Evolutionary conservation across 2,329 filamentous ascomycete genomes (phyloP), one percentile per base, ranked within the genome.

Genomic region (Fusarium keratoplasticum): DNA sequence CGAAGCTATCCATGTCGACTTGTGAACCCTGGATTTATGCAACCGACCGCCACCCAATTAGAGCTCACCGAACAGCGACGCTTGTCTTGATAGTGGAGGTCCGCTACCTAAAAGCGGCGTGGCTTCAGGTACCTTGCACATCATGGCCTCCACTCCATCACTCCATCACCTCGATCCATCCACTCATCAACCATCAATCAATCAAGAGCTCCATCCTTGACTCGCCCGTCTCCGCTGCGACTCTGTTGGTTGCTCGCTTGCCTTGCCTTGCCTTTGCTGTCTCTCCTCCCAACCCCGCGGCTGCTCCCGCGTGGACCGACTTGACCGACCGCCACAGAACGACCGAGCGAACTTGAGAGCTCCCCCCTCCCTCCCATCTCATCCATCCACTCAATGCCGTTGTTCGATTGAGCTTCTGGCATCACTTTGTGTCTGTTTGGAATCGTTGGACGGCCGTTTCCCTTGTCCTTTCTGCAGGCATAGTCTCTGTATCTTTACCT

Each of bases 291-390:
- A 52, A 69, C 68, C 69, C 72, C 68, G 61, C 72, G 71, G 72
- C 65, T 74, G 68, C 72, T 74, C 68, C 72, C 72, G 71, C 58
- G 50, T 74, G 71, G 68, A 72, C 67, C 71, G 71, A 74, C 29
- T 66, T 69, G 57, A 74, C 67, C 62, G 68, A 65, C 71, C 58
- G 68, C 72, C 72, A 66, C 72, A 65, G 62, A 74, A 69, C 54
- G 64, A 74, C 66, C 54, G 67, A 72, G 67, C 57, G 68, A 62
- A 65, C 68, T 62, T 65, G 47, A 54, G 47, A 47, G 42, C 44
- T 31, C 27, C 47, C 47, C 47, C 47, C 47, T 54, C 47, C 47
- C 27, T 54, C 47, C 47, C 47, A 54, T 31, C 47, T 31, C 47
- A 54, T 54, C 18, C 47, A 54, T 54, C 65, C 50, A 60, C 55